Percentiles rank a stretch among this genome's conserved stretches.
Evolutionary conservation across 1,139 yeast species (phyloP).

Genomic region (Meyerozyma smithsonii): DNA sequence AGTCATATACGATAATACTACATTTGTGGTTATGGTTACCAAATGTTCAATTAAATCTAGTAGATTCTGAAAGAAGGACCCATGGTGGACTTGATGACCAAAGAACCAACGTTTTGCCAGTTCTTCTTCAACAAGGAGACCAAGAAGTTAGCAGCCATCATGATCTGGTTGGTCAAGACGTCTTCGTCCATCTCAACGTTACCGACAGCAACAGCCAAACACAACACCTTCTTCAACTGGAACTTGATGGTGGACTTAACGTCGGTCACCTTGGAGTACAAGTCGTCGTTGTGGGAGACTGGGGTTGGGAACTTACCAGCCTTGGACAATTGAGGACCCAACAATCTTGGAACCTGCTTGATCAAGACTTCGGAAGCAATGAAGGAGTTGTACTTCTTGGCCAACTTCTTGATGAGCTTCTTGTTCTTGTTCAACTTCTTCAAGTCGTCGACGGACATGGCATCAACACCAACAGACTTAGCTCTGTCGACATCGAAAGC

Average conservation of each 20-base stretch:
- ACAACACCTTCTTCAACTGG: slow-evolving; percentile 97
- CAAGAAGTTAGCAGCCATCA: slow-evolving; percentile 99
- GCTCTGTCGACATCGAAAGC: slow-evolving; percentile 99
- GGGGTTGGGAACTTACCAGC: slow-evolving; percentile 99
- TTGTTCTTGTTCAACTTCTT: slow-evolving; percentile 99
- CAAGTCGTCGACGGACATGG: slow-evolving; percentile 99
- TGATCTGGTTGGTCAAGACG: slow-evolving; percentile 92
- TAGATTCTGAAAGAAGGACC: slow-evolving; percentile 99
- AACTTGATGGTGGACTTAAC: slow-evolving; percentile 99
- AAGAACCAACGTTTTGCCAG: slow-evolving; percentile 99
- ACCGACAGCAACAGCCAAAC: slow-evolving; percentile 95
- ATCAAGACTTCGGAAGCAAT: slow-evolving; percentile 98
- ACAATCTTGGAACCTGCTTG: slow-evolving; percentile 99
- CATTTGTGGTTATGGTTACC: not conserved
- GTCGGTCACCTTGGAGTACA: slow-evolving; percentile 92
- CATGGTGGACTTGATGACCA: slow-evolving; percentile 99
- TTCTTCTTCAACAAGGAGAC: slow-evolving; percentile 99
- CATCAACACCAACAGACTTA: slow-evolving; percentile 98
- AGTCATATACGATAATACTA: not conserved
- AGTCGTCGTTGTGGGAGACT: slow-evolving; percentile 98
- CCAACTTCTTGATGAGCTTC: slow-evolving; percentile 99
- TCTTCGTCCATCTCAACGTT: slow-evolving; percentile 99
- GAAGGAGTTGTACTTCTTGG: slow-evolving; percentile 99
- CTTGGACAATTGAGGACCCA: slow-evolving; percentile 99
- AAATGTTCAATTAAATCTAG: slow-evolving; percentile 40